These are phyloP conservation scores for Peronospora destructor DNA, from an alignment of 352 stramenopile genomes.

Conservation along the genomic window DNA sequence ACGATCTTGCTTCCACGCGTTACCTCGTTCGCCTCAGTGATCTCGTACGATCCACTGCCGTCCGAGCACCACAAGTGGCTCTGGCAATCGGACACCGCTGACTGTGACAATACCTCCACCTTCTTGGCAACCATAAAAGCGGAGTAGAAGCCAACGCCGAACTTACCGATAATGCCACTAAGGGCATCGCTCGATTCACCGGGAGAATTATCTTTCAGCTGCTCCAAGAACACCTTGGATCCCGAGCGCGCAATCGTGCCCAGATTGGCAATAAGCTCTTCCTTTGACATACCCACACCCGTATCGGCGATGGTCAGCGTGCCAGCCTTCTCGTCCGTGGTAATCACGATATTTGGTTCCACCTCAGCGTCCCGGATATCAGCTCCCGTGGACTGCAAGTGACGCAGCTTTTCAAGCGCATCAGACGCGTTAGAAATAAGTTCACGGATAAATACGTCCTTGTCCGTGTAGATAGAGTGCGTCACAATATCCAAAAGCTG, in stretches of 20 bases:
- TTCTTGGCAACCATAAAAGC: slow-evolving; percentile 98
- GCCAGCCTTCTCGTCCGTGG: slow-evolving; percentile 90
- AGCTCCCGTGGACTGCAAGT: slow-evolving; percentile 81
- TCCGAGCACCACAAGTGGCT: slow-evolving; percentile 74
- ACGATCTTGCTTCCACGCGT: slow-evolving; percentile 94
- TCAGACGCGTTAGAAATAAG: slow-evolving; percentile 99
- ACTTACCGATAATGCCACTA: slow-evolving; percentile 97
- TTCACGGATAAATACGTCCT: slow-evolving; percentile 98
- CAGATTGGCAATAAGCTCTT: slow-evolving; percentile 96
- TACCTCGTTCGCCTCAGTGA: slow-evolving; percentile 60
- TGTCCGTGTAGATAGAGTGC: slow-evolving; percentile 99
- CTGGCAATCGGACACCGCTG: slow-evolving; percentile 41
- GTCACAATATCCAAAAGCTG: slow-evolving; percentile 97
- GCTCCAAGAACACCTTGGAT: slow-evolving; percentile 95
- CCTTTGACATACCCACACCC: slow-evolving; percentile 96
- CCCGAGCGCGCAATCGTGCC: slow-evolving; percentile 98
- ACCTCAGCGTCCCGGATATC: slow-evolving; percentile 71
- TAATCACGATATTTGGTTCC: slow-evolving; percentile 95
- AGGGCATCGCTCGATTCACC: slow-evolving; percentile 64
- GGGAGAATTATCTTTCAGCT: slow-evolving; percentile 77
- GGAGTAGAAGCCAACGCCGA: slow-evolving; percentile 99
- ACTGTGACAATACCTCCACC: slow-evolving; percentile 90
- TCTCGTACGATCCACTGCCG: slow-evolving; percentile 76
- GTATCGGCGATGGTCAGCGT: slow-evolving; percentile 98
- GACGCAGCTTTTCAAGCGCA: slow-evolving; percentile 97